phyloP scores from a whole-genome alignment of 2,329 filamentous ascomycete genomes.

The Hypoxylon sp. region DNA sequence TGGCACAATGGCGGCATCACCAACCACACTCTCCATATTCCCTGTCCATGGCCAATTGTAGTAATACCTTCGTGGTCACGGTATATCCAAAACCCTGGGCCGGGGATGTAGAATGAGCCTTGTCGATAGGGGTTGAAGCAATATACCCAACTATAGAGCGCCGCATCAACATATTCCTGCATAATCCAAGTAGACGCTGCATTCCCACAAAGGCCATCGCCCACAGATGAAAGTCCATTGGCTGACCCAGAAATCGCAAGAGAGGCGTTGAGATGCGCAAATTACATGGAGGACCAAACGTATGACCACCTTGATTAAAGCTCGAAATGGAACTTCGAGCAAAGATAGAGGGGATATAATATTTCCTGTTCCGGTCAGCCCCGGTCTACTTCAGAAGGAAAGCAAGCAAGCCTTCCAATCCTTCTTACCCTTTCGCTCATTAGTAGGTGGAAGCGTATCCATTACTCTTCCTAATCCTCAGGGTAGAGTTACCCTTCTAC shows the following conservation, averaged over 20 bases:
- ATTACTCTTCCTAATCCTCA: no score
- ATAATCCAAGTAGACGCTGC: neutral
- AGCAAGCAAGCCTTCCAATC: no score
- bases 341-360: no score
- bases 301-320: neutral
- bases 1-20: constrained; percentile 19
- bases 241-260: neutral
- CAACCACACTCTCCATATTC: neutral
- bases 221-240: neutral
- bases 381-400: no score
- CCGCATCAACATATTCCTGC: neutral
- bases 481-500: no score
- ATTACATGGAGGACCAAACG: neutral
- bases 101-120: neutral
- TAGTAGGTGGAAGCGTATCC: no score
- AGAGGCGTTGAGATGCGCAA: neutral
- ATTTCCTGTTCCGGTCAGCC: no score
- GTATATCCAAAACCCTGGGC: constrained; percentile 28
- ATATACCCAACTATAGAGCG: constrained; percentile 22
- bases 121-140: constrained; percentile 13
- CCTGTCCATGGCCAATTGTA: constrained; percentile 6
- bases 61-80: constrained; percentile 26
- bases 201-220: neutral
- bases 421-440: no score
- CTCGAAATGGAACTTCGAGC: neutral